These are phyloP conservation scores for Diplodia sapinea DNA, from an alignment of 2,329 filamentous ascomycete species.

Conservation along the genomic window DNA sequence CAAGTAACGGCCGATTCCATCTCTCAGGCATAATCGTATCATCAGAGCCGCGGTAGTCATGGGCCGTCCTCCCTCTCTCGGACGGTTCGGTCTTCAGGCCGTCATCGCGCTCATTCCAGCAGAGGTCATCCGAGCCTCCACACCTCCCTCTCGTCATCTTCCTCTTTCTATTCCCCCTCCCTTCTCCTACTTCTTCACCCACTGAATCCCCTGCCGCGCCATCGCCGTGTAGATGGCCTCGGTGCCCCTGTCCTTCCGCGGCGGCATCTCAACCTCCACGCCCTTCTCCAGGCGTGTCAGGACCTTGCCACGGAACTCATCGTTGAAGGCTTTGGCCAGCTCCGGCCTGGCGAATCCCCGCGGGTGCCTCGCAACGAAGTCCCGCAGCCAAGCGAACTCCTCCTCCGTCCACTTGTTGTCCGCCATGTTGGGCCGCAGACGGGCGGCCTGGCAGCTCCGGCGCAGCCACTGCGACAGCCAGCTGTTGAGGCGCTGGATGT, in stretches of 20 bases:
- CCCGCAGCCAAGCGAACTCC: neutral
- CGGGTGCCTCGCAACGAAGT: neutral
- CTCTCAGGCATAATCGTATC: too few relatives aligned
- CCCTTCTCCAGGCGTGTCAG: neutral
- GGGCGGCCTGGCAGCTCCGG: neutral
- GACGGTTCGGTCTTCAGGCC: too few relatives aligned
- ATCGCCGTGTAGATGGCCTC: neutral
- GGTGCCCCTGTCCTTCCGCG: neutral
- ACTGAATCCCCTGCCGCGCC: neutral
- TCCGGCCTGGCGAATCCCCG: neutral
- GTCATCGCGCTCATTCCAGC: too few relatives aligned
- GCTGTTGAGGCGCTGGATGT: neutral
- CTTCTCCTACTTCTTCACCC: neutral
- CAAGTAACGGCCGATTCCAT: too few relatives aligned
- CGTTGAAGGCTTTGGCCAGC: neutral
- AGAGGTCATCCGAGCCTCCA: too few relatives aligned
- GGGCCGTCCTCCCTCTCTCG: too few relatives aligned
- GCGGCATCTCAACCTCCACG: neutral
- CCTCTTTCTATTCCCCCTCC: too few relatives aligned
- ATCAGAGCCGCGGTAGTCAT: too few relatives aligned
- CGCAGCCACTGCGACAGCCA: neutral
- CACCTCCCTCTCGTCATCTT: too few relatives aligned
- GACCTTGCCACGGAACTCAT: neutral
- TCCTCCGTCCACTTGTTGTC: neutral
- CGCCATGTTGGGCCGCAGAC: neutral